phyloP scores from a whole-genome alignment of 164 flowering plant genomes.

The Euptelea pleiosperma region DNA sequence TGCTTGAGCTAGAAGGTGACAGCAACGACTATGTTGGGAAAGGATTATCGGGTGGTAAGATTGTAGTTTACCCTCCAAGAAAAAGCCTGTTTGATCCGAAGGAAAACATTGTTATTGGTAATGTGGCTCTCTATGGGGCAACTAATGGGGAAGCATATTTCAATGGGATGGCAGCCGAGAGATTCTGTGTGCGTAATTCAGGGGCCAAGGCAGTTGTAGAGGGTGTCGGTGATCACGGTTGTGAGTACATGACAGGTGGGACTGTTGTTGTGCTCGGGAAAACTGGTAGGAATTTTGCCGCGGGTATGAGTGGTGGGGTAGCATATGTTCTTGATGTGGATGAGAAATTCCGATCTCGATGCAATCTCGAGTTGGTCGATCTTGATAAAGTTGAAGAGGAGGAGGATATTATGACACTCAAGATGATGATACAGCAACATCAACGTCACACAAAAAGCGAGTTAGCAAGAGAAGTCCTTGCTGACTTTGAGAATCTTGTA shows the following conservation, averaged over 20 bases:
- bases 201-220: slow-evolving; percentile 97
- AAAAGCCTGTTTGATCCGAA: slow-evolving; percentile 87
- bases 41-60: slow-evolving; percentile 96
- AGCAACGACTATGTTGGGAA: slow-evolving; percentile 99
- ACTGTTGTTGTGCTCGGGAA: slow-evolving; percentile 90
- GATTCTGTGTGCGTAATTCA: slow-evolving; percentile 97
- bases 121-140: slow-evolving; percentile 99
- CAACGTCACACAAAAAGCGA: slow-evolving; percentile 88
- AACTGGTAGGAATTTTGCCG: slow-evolving; percentile 98
- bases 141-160: slow-evolving; percentile 94
- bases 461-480: slow-evolving; percentile 77
- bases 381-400: slow-evolving; percentile 95
- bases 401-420: slow-evolving; percentile 74
- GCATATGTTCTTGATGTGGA: slow-evolving; percentile 94
- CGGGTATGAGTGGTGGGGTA: slow-evolving; percentile 99
- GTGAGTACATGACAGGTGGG: slow-evolving; percentile 99
- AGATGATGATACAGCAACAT: slow-evolving; percentile 97
- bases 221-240: slow-evolving; percentile 99
- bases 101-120: slow-evolving; percentile 94
- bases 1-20: slow-evolving; percentile 97
- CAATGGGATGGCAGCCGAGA: slow-evolving; percentile 99
- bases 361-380: slow-evolving; percentile 93
- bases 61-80: slow-evolving; percentile 93
- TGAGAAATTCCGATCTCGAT: slow-evolving; percentile 58
- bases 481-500: slow-evolving; percentile 64